Base-by-base conservation (phyloP, 352 stramenopile genomes). In the Phytopythium oedochilum region DNA sequence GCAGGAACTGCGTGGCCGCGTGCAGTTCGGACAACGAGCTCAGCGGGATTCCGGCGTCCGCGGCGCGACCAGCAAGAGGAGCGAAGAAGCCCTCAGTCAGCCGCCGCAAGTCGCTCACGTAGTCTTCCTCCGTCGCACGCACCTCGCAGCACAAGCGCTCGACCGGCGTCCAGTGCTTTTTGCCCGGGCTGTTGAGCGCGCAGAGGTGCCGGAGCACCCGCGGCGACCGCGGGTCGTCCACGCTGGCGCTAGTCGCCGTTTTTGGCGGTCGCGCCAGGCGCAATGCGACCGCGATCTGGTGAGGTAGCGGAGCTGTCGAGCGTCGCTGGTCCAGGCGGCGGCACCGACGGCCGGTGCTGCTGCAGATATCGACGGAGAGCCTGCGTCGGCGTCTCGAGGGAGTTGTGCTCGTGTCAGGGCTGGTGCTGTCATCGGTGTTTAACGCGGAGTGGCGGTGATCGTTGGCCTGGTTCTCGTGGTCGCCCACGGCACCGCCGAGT, bases 111-210 rank as follows among this genome's bases (percentile, higher is more conserved):
- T 72, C 64, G 3, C 40, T 48, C 25, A 72, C 64, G 60, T 72
- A 72, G 44, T 72, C 64, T 22, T 59, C 63, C 42, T 72, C 64
- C 2, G 64, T 72, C 20, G 56, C 46, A 3, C 53, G 60, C 53
- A 72, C 56, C 53, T 72, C 64, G 40, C 46, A 68, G 53, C 64
- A 72, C 39, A 72, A 56, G 0, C 64, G 53, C 53, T 72, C 56
- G 18, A 50, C 64, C 0, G 56, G 63, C 26, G 60, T 72, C 64
- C 64, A 69, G 34, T 66, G 61, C 6, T 34, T 32, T 39, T 68
- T 72, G 36, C 60, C 60, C 14, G 56, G 60, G 23, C 62, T 57
- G 39, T 65, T 63, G 20, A 72, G 57, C 2, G 29, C 64, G 20
- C 60, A 55, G 23, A 72, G 14, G 25, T 69, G 64, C 6, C 61